Conservation (phyloP, 805 yeast species). For the Cyberlindnera nakhonratchasimensis region DNA sequence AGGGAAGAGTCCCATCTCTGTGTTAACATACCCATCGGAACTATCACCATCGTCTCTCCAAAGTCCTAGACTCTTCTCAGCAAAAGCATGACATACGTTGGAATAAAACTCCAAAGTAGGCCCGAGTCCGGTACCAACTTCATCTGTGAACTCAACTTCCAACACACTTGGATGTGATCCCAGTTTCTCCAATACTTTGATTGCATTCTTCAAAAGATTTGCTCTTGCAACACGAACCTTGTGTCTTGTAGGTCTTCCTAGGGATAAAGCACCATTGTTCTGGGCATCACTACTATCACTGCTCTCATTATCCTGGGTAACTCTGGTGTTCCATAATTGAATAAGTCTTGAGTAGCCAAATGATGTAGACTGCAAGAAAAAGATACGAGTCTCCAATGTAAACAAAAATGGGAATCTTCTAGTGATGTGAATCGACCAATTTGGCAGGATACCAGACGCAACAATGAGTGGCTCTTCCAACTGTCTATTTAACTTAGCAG, state of each 20-base stretch:
- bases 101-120: constrained; percentile 95
- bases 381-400: constrained; percentile 76
- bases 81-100: constrained; percentile 70
- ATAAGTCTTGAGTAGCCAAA: constrained; percentile 86
- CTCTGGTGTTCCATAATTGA: constrained; percentile 65
- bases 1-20: constrained; percentile 67
- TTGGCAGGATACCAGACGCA: constrained; percentile 81
- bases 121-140: constrained; percentile 94
- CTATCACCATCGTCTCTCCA: constrained; percentile 52
- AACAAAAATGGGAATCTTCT: constrained; percentile 75
- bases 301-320: constrained; percentile 38
- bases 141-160: constrained; percentile 85
- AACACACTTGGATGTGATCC: constrained; percentile 77
- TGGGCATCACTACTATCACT: constrained; percentile 28
- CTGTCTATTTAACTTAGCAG: constrained; percentile 83
- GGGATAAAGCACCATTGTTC: constrained; percentile 28
- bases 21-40: constrained; percentile 37
- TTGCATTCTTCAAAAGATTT: constrained; percentile 68
- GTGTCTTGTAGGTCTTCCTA: constrained; percentile 76
- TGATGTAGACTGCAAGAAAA: constrained; percentile 80
- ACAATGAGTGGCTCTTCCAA: constrained; percentile 86
- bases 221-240: constrained; percentile 75
- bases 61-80: constrained; percentile 50
- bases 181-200: constrained; percentile 70
- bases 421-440: constrained; percentile 77